Evolutionary conservation across 2,329 filamentous ascomycete genomes (phyloP), one percentile per base, ranked within the genome.

Genomic region (Spiromastix sp.): DNA sequence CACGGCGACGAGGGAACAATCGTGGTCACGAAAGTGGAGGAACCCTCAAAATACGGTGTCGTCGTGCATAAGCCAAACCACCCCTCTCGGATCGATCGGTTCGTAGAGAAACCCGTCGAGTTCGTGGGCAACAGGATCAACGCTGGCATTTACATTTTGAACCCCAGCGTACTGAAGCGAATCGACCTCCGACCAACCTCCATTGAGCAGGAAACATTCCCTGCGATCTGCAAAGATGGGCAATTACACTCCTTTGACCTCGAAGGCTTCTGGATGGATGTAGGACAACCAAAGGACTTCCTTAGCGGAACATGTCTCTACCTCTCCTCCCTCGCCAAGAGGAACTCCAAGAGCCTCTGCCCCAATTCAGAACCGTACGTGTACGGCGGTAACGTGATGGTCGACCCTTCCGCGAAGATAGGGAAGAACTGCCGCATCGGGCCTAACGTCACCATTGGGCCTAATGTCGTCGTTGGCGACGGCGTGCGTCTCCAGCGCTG

Each of bases 41-140:
- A 98, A 67, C 89, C 89, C 28, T 93, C 85, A 57, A 98, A 98
- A 68, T 98, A 96, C 61, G 89, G 89, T 76, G 89, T 98, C 50
- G 79, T 98, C 38, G 91, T 98, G 19, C 89, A 96, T 78, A 91
- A 93, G 71, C 85, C 86, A 43, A 83, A 80, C 62, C 85, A 94
- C 66, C 67, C 84, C 36, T 85, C 85, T 30, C 79, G 84, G 57
- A 96, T 98, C 63, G 91, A 98, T 66, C 86, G 91, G 49, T 98
- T 98, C 68, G 91, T 98, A 49, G 89, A 98, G 77, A 98, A 98
- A 74, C 89, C 89, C 24, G 85, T 96, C 58, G 85, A 96, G 67
- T 96, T 95, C 57, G 89, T 96, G 39, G 89, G 89, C 53, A 96
- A 96, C 75, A 83, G 89, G 47, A 96, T 96, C 74, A 96, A 96